These are phyloP conservation scores for Phytophthora tubulina DNA, from an alignment of 352 stramenopile genomes.

Conservation along the genomic window DNA sequence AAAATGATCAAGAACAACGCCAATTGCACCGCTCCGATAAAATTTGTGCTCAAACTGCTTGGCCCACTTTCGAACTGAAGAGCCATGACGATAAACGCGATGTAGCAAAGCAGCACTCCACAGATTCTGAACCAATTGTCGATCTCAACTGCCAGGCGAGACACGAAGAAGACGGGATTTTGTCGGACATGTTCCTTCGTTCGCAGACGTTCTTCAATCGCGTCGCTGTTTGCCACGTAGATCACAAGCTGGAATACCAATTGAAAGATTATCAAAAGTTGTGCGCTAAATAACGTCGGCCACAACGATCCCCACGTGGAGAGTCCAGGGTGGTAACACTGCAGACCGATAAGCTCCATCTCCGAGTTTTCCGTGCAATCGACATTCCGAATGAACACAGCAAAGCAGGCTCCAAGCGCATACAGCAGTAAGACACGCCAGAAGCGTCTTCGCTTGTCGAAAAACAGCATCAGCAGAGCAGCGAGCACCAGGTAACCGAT, in stretches of 20 bases:
- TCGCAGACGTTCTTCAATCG: slow-evolving; percentile 69
- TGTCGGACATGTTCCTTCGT: slow-evolving; percentile 73
- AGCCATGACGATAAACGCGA: slow-evolving; percentile 72
- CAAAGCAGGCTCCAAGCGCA: slow-evolving; percentile 73
- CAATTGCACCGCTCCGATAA: slow-evolving; percentile 72
- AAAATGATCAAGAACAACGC: slow-evolving; percentile 71
- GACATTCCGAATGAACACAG: slow-evolving; percentile 82
- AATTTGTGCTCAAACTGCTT: slow-evolving; percentile 67
- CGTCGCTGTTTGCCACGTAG: slow-evolving; percentile 79
- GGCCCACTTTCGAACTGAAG: slow-evolving; percentile 70
- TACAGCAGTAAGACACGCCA: slow-evolving; percentile 86
- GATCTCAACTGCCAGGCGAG: slow-evolving; percentile 72
- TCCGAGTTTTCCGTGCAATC: slow-evolving; percentile 57
- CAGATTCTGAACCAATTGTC: slow-evolving; percentile 81
- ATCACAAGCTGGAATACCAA: slow-evolving; percentile 89
- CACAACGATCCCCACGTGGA: slow-evolving; percentile 79
- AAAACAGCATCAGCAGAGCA: slow-evolving; percentile 84
- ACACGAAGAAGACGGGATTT: slow-evolving; percentile 82
- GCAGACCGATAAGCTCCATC: slow-evolving; percentile 73
- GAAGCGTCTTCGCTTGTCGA: slow-evolving; percentile 76
- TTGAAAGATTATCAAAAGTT: slow-evolving; percentile 87
- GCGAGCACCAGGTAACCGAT: slow-evolving; percentile 86
- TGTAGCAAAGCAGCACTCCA: slow-evolving; percentile 76
- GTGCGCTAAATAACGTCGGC: slow-evolving; percentile 83
- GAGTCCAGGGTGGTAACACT: slow-evolving; percentile 69